Percentiles rank a stretch among this genome's conserved stretches.
These are phyloP conservation scores for Trichophyton simii DNA, from an alignment of 2,329 filamentous ascomycete genomes.

Conservation along the genomic window DNA sequence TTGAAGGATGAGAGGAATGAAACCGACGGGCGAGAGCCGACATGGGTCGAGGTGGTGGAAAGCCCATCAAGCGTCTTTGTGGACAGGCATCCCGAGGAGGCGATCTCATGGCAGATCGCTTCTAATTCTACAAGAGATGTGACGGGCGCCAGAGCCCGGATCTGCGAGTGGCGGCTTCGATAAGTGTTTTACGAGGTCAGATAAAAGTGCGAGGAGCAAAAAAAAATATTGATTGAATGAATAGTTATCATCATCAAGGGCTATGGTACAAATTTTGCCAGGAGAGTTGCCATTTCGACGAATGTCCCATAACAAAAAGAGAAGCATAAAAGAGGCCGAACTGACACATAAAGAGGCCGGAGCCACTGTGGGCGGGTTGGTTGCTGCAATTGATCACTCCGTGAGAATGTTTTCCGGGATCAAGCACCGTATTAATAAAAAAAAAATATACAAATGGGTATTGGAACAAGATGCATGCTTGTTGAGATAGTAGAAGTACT, in stretches of 20 bases:
- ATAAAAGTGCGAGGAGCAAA: not conserved
- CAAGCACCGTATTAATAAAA: not conserved
- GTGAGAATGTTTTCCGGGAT: not conserved
- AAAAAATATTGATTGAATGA: not conserved
- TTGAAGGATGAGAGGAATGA: not conserved
- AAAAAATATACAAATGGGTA: not conserved
- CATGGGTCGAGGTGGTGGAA: not conserved
- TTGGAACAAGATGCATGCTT: conserved; percentile 7
- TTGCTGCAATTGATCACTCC: not conserved
- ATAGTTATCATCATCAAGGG: not conserved
- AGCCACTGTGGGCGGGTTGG: not conserved
- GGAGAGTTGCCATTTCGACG: not conserved
- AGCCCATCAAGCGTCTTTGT: not conserved
- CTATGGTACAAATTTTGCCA: not conserved
- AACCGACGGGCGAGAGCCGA: not conserved
- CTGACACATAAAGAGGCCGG: not conserved
- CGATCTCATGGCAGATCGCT: not conserved
- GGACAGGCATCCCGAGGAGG: not conserved
- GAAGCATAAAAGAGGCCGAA: not conserved
- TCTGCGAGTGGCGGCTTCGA: not conserved
- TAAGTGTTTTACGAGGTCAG: not conserved
- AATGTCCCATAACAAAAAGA: not conserved
- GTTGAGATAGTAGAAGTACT: not conserved
- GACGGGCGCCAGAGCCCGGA: not conserved
- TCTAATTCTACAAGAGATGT: not conserved